Conservation (phyloP, 1,284 basidiomycete genomes). For the Cryptococcus sp. region DNA sequence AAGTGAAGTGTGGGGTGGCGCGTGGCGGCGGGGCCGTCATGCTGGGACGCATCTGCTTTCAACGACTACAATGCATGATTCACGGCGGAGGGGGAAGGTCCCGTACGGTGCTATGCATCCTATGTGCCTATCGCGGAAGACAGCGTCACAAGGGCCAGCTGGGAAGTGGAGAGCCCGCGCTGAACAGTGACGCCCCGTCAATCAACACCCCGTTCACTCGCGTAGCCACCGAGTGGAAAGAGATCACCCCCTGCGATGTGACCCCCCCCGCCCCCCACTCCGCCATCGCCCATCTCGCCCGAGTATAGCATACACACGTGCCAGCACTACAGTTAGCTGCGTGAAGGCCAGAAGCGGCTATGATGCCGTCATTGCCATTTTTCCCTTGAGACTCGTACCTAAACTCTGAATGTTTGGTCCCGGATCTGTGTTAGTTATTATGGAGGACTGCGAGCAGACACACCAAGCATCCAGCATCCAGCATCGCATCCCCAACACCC, state of each 20-base stretch:
- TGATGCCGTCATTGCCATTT: no score
- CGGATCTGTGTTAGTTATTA: no score
- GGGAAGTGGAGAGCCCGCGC: background rate
- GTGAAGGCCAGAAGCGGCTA: background rate
- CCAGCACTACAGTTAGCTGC: slow-evolving; percentile 14
- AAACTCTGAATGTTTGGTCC: no score
- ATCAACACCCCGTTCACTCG: background rate
- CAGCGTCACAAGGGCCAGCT: background rate
- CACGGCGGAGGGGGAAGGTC: background rate
- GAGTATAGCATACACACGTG: slow-evolving; percentile 10
- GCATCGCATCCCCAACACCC: no score
- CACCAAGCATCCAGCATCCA: no score
- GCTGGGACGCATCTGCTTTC: no score
- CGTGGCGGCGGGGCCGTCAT: no score
- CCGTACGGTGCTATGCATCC: no score
- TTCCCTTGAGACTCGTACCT: no score
- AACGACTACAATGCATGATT: background rate
- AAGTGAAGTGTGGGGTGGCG: no score
- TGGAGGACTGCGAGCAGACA: no score
- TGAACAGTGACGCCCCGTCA: background rate
- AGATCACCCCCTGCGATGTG: background rate
- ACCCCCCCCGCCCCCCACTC: background rate
- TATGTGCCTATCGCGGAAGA: no score
- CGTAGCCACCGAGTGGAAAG: background rate
- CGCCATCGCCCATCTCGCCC: background rate